Percentiles rank a stretch among this genome's conserved stretches.
phyloP scores from a whole-genome alignment of 2,329 filamentous ascomycete species.

The Ploettnerulaceae sp. region DNA sequence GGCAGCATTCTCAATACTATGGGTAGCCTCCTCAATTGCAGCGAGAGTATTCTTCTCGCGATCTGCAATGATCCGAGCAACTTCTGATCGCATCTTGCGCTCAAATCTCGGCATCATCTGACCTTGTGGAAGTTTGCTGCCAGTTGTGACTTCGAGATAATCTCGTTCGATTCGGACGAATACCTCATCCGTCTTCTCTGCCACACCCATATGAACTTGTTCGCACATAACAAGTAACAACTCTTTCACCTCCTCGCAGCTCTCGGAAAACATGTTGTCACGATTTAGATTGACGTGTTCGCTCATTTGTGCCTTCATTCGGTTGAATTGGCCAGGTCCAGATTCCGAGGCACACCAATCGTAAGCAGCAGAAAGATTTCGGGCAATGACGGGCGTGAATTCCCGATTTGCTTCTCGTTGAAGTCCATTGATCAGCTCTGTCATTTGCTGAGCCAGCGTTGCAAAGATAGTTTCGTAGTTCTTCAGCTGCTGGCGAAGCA shows the following conservation, averaged over 20 bases:
- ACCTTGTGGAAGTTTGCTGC: slow-evolving; percentile 22
- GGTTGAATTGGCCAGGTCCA: slow-evolving; percentile 42
- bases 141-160: slow-evolving; percentile 32
- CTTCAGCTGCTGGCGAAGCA: slow-evolving; percentile 28
- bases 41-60: not conserved
- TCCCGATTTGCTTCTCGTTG: slow-evolving; percentile 51
- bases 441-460: slow-evolving; percentile 34
- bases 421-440: slow-evolving; percentile 37
- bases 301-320: slow-evolving; percentile 50
- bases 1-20: too few relatives aligned
- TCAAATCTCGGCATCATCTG: slow-evolving; percentile 30
- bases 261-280: slow-evolving; percentile 45
- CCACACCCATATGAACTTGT: slow-evolving; percentile 26
- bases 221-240: slow-evolving; percentile 38
- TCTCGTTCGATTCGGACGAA: slow-evolving; percentile 33
- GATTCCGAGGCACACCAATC: slow-evolving; percentile 39
- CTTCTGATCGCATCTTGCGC: slow-evolving; percentile 27
- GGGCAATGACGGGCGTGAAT: slow-evolving; percentile 45
- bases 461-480: slow-evolving; percentile 40
- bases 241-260: slow-evolving; percentile 38
- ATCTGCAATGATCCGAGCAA: slow-evolving; percentile 16
- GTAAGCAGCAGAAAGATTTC: slow-evolving; percentile 45
- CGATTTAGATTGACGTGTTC: slow-evolving; percentile 39
- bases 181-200: slow-evolving; percentile 30
- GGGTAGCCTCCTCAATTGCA: too few relatives aligned